These are phyloP conservation scores for Ramaria sp. DNA, from an alignment of 768 basidiomycete genomes.

Conservation along the genomic window DNA sequence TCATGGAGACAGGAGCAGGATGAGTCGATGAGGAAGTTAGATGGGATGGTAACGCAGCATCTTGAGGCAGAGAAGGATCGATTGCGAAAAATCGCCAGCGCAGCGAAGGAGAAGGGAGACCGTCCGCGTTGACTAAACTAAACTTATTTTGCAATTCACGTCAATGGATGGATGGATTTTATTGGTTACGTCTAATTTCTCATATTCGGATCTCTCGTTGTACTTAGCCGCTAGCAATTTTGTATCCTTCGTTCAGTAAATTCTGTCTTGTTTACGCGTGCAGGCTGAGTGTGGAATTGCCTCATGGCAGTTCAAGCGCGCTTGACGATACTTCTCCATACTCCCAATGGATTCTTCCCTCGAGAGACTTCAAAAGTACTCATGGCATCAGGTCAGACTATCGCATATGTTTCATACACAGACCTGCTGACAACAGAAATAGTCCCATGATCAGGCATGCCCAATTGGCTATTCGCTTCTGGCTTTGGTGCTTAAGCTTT, in stretches of 20 bases:
- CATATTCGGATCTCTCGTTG: not conserved
- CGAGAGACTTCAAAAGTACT: constrained; percentile 30
- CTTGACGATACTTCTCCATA: not conserved
- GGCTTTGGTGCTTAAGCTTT: constrained; percentile 15
- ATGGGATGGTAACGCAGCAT: constrained; percentile 73
- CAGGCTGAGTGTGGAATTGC: not conserved
- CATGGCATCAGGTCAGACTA: constrained; percentile 73
- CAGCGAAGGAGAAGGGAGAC: constrained; percentile 4
- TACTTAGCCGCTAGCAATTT: constrained; percentile 1
- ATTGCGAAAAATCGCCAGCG: constrained; percentile 58
- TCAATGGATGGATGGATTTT: not conserved
- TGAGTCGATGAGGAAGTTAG: constrained; percentile 47
- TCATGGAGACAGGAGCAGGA: constrained; percentile 22
- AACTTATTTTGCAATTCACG: not conserved
- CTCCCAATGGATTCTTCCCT: constrained; percentile 7
- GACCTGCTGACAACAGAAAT: constrained; percentile 6
- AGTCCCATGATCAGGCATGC: constrained; percentile 83
- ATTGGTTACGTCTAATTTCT: not conserved
- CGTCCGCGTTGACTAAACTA: not conserved
- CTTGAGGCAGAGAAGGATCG: constrained; percentile 77
- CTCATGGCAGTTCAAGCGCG: not conserved
- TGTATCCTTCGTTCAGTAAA: not conserved
- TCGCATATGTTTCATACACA: constrained; percentile 11
- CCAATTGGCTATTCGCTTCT: constrained; percentile 8
- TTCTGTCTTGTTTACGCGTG: not conserved